These are phyloP conservation scores for Amanita rimosa DNA, from an alignment of 768 basidiomycete species.

Conservation along the genomic window DNA sequence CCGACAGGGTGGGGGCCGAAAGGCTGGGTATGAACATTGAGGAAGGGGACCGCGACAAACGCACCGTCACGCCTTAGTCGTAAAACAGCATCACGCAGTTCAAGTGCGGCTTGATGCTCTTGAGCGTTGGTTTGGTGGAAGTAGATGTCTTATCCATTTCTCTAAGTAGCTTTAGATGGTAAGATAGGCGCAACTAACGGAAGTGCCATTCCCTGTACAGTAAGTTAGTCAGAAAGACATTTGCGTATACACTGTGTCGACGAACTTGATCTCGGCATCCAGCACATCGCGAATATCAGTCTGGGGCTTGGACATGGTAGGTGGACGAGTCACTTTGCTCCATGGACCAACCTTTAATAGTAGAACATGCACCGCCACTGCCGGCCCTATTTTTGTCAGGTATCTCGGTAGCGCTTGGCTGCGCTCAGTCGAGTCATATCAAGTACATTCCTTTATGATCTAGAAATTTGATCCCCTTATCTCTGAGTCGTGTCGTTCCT, in stretches of 20 bases:
- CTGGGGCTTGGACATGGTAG: slow-evolving; percentile 8
- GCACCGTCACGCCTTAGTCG: slow-evolving; percentile 63
- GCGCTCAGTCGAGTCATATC: no score
- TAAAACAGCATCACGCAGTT: slow-evolving; percentile 61
- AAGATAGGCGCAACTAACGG: slow-evolving; percentile 30
- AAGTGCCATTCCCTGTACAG: slow-evolving; percentile 68
- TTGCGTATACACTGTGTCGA: neutral
- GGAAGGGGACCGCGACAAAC: slow-evolving; percentile 70
- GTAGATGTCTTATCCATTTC: slow-evolving; percentile 49
- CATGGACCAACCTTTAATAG: no score
- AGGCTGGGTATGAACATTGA: slow-evolving; percentile 56
- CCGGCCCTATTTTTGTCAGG: no score
- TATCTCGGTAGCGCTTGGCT: no score
- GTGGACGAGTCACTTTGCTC: neutral
- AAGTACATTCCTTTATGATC: neutral
- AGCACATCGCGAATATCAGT: slow-evolving; percentile 46
- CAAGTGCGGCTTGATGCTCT: slow-evolving; percentile 53
- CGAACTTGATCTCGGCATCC: slow-evolving; percentile 52
- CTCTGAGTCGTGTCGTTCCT: neutral
- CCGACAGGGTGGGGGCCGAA: slow-evolving; percentile 72
- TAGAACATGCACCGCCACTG: no score
- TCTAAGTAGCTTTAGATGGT: neutral
- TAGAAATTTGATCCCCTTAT: neutral
- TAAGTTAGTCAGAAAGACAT: neutral
- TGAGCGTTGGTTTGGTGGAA: slow-evolving; percentile 57